Conservation (phyloP, 129 eudicot species). For the Logfia minima region DNA sequence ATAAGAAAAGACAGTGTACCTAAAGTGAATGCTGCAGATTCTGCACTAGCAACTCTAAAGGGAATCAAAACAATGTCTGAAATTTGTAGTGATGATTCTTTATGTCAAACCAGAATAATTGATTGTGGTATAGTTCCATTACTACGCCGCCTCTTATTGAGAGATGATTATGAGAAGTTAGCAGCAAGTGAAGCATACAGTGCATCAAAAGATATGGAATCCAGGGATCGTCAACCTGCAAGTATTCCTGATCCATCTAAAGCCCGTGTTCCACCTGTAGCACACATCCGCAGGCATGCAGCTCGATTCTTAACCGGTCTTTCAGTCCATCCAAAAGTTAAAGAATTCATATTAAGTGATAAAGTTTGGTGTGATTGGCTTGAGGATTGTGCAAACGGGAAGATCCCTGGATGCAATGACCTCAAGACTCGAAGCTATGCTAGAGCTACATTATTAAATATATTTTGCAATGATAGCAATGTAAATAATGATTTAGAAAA, state of each 20-base stretch:
- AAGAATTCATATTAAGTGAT: conserved; percentile 62
- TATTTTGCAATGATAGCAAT: conserved; percentile 50
- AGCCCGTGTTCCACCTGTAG: conserved; percentile 66
- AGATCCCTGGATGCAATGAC: conserved; percentile 78
- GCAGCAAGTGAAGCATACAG: conserved; percentile 91
- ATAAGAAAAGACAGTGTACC: conserved; percentile 61
- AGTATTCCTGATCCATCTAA: conserved; percentile 42
- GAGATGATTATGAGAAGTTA: conserved; percentile 88
- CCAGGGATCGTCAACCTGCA: conserved; percentile 48
- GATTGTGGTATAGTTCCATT: conserved; percentile 76
- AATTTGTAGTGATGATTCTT: conserved; percentile 69
- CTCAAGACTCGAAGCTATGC: conserved; percentile 91
- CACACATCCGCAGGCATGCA: conserved; percentile 90
- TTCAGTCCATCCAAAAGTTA: conserved; percentile 82
- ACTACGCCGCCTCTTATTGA: conserved; percentile 66
- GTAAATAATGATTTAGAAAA: conserved; percentile 22
- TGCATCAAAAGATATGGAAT: conserved; percentile 64
- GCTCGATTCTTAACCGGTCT: conserved; percentile 75
- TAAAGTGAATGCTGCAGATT: conserved; percentile 70
- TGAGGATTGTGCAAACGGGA: conserved; percentile 92
- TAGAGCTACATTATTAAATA: conserved; percentile 79
- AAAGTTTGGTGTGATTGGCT: conserved; percentile 84
- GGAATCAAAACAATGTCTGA: conserved; percentile 95
- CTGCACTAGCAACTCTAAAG: conserved; percentile 85
- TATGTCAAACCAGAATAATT: conserved; percentile 58